Conservation (phyloP, 176 grass and related monocot genomes). For the Urochloa ruziziensis region DNA sequence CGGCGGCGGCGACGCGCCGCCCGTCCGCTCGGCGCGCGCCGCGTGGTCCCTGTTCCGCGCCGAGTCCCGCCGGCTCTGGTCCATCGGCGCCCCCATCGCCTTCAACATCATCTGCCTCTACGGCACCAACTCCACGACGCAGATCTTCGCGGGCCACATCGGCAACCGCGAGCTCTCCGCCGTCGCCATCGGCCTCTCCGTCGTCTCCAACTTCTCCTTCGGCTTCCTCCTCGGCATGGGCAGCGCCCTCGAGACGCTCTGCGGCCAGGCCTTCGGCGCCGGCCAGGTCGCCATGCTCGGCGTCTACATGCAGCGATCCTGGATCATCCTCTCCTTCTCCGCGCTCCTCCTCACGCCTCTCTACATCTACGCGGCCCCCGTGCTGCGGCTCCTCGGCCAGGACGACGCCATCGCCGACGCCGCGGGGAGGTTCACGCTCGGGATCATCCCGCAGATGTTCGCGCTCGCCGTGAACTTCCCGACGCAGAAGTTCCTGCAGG, state of each 20-base stretch:
- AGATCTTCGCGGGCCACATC: slow-evolving; percentile 78
- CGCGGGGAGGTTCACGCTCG: slow-evolving; percentile 55
- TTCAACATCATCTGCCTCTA: slow-evolving; percentile 79
- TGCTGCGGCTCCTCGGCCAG: slow-evolving; percentile 73
- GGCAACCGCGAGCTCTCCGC: slow-evolving; percentile 86
- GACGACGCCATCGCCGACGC: slow-evolving; percentile 47
- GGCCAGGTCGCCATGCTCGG: slow-evolving; percentile 74
- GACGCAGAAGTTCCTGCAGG: slow-evolving; percentile 80
- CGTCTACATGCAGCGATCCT: slow-evolving; percentile 82
- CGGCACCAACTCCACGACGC: slow-evolving; percentile 69
- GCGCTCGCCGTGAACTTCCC: slow-evolving; percentile 83
- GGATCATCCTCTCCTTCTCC: slow-evolving; percentile 67
- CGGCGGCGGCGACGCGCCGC: slow-evolving; percentile 43
- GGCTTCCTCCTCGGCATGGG: slow-evolving; percentile 95
- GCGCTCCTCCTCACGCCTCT: slow-evolving; percentile 61
- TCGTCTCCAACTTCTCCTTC: slow-evolving; percentile 85
- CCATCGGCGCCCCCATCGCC: slow-evolving; percentile 74
- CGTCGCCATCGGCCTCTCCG: slow-evolving; percentile 60
- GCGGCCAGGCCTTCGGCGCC: slow-evolving; percentile 79
- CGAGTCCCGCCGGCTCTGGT: slow-evolving; percentile 56
- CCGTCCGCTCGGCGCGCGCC: slow-evolving; percentile 23
- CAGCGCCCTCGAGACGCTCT: slow-evolving; percentile 80
- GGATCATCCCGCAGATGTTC: slow-evolving; percentile 85
- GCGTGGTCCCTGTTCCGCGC: slow-evolving; percentile 45
- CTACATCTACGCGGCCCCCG: slow-evolving; percentile 49